Evolutionary conservation across 257 asterid species (phyloP).

Genomic region (Nicotiana knightiana): DNA sequence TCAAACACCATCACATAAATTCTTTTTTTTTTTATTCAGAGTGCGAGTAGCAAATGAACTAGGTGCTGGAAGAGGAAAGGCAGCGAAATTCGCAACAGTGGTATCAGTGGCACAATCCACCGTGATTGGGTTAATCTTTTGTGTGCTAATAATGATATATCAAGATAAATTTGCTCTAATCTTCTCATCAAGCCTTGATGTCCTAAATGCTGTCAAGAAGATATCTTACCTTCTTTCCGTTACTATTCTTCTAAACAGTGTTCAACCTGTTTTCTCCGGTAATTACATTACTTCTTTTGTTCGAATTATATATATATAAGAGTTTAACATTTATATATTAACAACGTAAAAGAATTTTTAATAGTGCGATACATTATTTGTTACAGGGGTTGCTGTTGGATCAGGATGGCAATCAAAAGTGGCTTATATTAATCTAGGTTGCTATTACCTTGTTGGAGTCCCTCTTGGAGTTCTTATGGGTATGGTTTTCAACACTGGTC

Average conservation of each 20-base stretch:
- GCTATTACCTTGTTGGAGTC: conserved; percentile 48
- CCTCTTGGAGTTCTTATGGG: conserved; percentile 38
- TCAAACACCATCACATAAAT: no score
- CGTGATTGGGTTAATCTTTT: conserved; percentile 34
- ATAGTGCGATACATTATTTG: background rate
- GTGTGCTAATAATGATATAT: conserved; percentile 23
- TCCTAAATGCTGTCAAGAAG: conserved; percentile 26
- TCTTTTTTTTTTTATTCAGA: conserved; percentile 12
- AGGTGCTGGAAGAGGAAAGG: conserved; percentile 51
- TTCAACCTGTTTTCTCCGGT: conserved; percentile 63
- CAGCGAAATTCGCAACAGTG: conserved; percentile 41
- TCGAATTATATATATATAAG: background rate
- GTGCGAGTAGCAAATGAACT: conserved; percentile 58
- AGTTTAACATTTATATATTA: background rate
- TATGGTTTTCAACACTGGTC: conserved; percentile 32
- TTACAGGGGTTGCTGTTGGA: conserved; percentile 49
- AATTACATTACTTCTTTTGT: background rate
- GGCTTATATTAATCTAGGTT: conserved; percentile 38
- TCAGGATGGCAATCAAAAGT: conserved; percentile 49
- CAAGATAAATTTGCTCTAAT: conserved; percentile 32
- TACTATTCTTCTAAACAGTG: conserved; percentile 48
- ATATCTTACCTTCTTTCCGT: conserved; percentile 34
- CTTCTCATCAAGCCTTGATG: conserved; percentile 35
- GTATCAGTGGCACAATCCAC: conserved; percentile 47
- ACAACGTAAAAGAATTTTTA: background rate